phyloP scores from a whole-genome alignment of 78 protist genomes.

The Paratrimastix pyriformis region DNA sequence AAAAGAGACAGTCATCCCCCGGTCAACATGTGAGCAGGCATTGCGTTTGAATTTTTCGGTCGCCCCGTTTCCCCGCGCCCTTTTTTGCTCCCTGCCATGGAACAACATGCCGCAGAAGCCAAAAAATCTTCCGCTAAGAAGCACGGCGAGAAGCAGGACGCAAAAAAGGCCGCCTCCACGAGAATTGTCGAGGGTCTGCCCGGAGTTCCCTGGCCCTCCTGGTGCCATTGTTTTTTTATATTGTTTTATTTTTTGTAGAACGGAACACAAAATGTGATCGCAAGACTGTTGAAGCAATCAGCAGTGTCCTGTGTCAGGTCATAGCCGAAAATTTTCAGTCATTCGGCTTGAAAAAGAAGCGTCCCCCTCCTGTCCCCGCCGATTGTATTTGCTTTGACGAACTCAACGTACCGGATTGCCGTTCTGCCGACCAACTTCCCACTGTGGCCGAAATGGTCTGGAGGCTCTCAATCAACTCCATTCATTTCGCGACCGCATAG shows the following conservation, averaged over 20 bases:
- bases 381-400: background rate
- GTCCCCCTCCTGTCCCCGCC: conserved; percentile 11
- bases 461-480: background rate
- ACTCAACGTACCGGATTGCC: background rate
- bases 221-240: no score
- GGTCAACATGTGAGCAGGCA: no score
- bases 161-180: no score
- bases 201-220: no score
- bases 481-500: background rate
- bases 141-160: no score
- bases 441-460: background rate
- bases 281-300: conserved; percentile 7
- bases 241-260: background rate
- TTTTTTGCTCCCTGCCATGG: no score
- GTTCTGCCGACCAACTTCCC: background rate
- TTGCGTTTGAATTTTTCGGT: no score
- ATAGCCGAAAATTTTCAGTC: background rate
- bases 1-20: no score
- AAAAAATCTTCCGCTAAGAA: no score
- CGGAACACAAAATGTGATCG: background rate
- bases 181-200: no score
- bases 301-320: conserved; percentile 17
- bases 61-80: no score
- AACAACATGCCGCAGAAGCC: no score
- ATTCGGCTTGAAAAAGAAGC: background rate